These are phyloP conservation scores for Gracilariopsis chorda DNA, from an alignment of 23 red algal genomes.

Conservation along the genomic window DNA sequence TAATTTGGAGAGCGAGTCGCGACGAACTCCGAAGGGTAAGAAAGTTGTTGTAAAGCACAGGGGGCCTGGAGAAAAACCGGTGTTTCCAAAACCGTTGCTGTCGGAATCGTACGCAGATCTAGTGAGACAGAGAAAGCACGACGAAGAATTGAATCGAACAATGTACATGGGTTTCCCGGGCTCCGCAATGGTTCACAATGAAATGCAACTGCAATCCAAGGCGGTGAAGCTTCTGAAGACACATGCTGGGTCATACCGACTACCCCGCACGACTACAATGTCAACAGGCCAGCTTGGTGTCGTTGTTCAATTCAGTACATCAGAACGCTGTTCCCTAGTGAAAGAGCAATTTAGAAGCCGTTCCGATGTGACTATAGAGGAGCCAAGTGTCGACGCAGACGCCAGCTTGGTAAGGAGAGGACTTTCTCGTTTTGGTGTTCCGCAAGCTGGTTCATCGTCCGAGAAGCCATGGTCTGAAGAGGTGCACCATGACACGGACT, in stretches of 20 bases:
- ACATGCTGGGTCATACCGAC: conserved; percentile 22
- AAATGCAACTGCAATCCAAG: background rate
- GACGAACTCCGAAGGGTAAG: background rate
- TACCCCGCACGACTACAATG: conserved; percentile 2
- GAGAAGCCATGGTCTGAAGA: background rate
- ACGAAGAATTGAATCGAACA: conserved; percentile 16
- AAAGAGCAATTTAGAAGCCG: background rate
- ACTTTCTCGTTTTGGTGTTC: too few relatives aligned
- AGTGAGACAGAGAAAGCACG: background rate
- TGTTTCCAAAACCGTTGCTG: conserved; percentile 18
- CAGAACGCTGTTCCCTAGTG: conserved; percentile 17
- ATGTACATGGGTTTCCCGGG: conserved; percentile 14
- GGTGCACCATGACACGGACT: too few relatives aligned
- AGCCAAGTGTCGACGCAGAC: too few relatives aligned
- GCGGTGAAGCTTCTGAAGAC: background rate
- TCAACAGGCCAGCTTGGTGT: conserved; percentile 29
- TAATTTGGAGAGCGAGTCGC: conserved; percentile 40
- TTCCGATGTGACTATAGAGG: conserved; percentile 30
- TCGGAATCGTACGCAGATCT: conserved; percentile 16
- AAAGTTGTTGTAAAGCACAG: conserved; percentile 37
- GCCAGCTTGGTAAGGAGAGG: too few relatives aligned
- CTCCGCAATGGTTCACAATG: background rate
- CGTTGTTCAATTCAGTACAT: conserved; percentile 22
- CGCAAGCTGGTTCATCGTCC: background rate
- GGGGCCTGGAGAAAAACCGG: conserved; percentile 45